A percentile compares a stretch with the other conserved stretches of the same genome.
These are phyloP conservation scores for Apiospora sp. DNA, from an alignment of 2,329 filamentous ascomycete genomes.

Conservation along the genomic window DNA sequence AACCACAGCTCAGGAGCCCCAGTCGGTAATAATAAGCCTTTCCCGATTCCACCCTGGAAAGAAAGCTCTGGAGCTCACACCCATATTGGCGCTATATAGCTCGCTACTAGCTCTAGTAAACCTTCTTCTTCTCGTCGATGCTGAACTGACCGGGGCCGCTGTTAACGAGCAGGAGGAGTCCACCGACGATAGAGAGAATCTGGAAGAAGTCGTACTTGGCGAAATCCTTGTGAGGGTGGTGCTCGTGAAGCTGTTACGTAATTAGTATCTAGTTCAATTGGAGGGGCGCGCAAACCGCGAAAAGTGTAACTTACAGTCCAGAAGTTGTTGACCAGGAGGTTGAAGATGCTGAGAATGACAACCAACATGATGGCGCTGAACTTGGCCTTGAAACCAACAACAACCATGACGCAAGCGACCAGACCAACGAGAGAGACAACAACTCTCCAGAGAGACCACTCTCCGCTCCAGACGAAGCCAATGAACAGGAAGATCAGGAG, in stretches of 20 bases:
- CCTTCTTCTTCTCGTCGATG: conserved; percentile 99
- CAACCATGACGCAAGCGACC: conserved; percentile 96
- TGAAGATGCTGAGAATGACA: conserved; percentile 94
- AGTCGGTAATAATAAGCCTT: not conserved
- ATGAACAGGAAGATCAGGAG: conserved; percentile 97
- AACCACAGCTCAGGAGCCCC: not conserved
- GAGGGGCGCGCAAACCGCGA: conserved; percentile 24
- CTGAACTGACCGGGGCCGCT: conserved; percentile 97
- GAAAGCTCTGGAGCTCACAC: not conserved
- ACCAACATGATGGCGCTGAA: conserved; percentile 96
- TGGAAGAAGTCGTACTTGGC: conserved; percentile 99
- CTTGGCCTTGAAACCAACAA: conserved; percentile 99
- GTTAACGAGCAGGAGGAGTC: conserved; percentile 95
- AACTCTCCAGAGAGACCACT: conserved; percentile 90
- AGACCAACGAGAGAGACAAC: conserved; percentile 85
- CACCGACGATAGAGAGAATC: conserved; percentile 97
- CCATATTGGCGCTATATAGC: conserved; percentile 6
- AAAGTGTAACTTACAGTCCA: conserved; percentile 82
- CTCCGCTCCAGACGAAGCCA: conserved; percentile 93
- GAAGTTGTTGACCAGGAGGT: conserved; percentile 98
- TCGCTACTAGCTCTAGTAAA: conserved; percentile 70
- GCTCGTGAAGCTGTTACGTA: conserved; percentile 79
- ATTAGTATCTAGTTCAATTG: conserved; percentile 36
- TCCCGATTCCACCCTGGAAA: not conserved
- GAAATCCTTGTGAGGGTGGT: conserved; percentile 99